phyloP scores from a whole-genome alignment of 352 stramenopile genomes.

The Globisporangium megalacanthum region DNA sequence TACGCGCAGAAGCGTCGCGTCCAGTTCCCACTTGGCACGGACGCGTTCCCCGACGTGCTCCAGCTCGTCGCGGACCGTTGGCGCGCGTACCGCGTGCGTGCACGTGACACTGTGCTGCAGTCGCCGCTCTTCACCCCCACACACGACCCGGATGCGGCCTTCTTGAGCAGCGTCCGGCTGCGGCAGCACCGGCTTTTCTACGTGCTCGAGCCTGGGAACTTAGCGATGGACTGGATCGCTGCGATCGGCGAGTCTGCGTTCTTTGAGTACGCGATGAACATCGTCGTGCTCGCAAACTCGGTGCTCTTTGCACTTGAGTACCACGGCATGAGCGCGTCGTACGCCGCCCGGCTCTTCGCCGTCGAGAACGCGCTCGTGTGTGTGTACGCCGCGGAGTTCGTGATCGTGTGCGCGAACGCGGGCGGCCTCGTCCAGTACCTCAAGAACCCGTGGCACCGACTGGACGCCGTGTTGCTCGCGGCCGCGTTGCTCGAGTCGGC shows the following conservation, averaged over 20 bases:
- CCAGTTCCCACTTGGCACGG: slow-evolving; percentile 49
- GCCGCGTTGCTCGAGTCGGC: slow-evolving; percentile 63
- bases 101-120: slow-evolving; percentile 30
- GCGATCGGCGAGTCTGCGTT: slow-evolving; percentile 42
- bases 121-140: slow-evolving; percentile 44
- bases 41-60: slow-evolving; percentile 57
- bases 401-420: slow-evolving; percentile 47
- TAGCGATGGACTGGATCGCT: slow-evolving; percentile 43
- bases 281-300: slow-evolving; percentile 68
- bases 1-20: slow-evolving; percentile 50
- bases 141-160: slow-evolving; percentile 45
- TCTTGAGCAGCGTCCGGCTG: slow-evolving; percentile 50
- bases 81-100: slow-evolving; percentile 23
- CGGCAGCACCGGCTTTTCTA: slow-evolving; percentile 64
- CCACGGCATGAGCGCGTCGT: slow-evolving; percentile 52
- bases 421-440: slow-evolving; percentile 62
- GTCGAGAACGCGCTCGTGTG: slow-evolving; percentile 67
- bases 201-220: slow-evolving; percentile 41
- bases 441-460: slow-evolving; percentile 75
- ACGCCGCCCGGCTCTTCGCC: slow-evolving; percentile 52
- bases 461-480: slow-evolving; percentile 69
- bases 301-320: slow-evolving; percentile 77
- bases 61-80: slow-evolving; percentile 35
- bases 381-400: slow-evolving; percentile 63
- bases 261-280: slow-evolving; percentile 79